Percentiles rank a stretch among this genome's conserved stretches.
These are phyloP conservation scores for Fusarium nelsonii DNA, from an alignment of 2,329 filamentous ascomycete species.

Conservation along the genomic window DNA sequence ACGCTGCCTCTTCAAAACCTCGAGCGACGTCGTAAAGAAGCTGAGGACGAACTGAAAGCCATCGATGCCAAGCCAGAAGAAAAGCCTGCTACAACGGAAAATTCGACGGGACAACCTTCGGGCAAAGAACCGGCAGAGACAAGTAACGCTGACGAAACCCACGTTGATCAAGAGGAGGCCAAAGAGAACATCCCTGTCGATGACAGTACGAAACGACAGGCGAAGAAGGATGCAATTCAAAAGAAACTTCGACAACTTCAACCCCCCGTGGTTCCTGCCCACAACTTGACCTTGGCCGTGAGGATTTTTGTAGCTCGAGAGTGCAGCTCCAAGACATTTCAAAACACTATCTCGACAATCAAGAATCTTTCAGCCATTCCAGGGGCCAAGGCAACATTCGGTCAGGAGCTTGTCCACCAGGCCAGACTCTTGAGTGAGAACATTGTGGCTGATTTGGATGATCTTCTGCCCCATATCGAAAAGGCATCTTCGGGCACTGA, in stretches of 20 bases:
- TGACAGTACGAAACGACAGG: constrained; percentile 50
- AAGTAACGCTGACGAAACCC: constrained; percentile 24
- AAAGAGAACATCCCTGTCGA: constrained; percentile 45
- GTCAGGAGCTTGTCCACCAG: constrained; percentile 90
- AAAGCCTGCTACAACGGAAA: constrained; percentile 49
- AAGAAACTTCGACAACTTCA: constrained; percentile 72
- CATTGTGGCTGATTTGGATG: constrained; percentile 85
- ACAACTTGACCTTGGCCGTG: constrained; percentile 93
- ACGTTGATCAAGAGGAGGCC: constrained; percentile 47
- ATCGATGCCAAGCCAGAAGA: constrained; percentile 53
- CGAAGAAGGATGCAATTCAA: constrained; percentile 57
- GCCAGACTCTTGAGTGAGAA: constrained; percentile 86
- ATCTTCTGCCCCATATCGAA: constrained; percentile 86
- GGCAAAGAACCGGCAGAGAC: constrained; percentile 53
- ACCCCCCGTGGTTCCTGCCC: constrained; percentile 86
- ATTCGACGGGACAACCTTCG: constrained; percentile 33
- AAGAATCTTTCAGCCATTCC: constrained; percentile 96
- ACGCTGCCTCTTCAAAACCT: constrained; percentile 86
- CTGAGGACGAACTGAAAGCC: constrained; percentile 65
- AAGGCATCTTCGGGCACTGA: constrained; percentile 91
- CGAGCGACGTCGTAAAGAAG: constrained; percentile 85
- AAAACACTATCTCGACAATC: constrained; percentile 97
- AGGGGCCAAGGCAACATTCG: constrained; percentile 88
- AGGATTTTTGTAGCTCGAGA: constrained; percentile 96
- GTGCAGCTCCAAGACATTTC: constrained; percentile 97